Evolutionary conservation across 148 eudicot species (phyloP), one percentile per base, ranked within the genome.

Genomic region (Hydrangea macrophylla): DNA sequence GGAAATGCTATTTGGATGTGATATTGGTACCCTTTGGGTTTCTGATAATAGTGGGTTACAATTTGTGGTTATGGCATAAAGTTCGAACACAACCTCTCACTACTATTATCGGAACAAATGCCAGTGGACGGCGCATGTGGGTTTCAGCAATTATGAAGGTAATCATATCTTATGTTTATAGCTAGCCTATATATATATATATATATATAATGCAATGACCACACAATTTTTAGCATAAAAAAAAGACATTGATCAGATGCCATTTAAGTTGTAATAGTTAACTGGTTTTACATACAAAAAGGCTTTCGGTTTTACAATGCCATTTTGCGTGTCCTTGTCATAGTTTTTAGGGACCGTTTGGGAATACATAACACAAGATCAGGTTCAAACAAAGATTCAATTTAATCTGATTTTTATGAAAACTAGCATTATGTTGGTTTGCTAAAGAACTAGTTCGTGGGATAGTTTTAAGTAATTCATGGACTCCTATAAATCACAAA

Each of bases 111-210:
- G 96, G 96, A 24, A 88, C 80, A 6, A 93, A 90, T 73, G 80
- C 96, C 39, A 61, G 39, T n/a, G 96, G 85, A 10, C 78, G 96
- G 37, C 82, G 83, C 15, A 68, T 83, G 33, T 93, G 98, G 98
- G 96, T 93, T 45, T 35, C 86, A 5, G 76, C 95, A 59, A 90
- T 93, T 1, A 86, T 92, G 85, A 84, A 84, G 96, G 98, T 93
- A 73, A n/a, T n/a, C n/a, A n/a, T n/a, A n/a, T n/a, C n/a, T n/a
- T n/a, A n/a, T n/a, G n/a, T n/a, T n/a, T n/a, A n/a, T n/a, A 48
- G n/a, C 23, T 48, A 48, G 15, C 39, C 2, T 53, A 10, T 58
- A 27, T 58, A 2, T 17, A 28, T 28, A 3, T 69, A 71, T 72
- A 62, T 76, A 31, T 68, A 61, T 20, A 59, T 33, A 30, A 33